phyloP scores from a whole-genome alignment of 257 asterid genomes.

The Solanum sejunctum region DNA sequence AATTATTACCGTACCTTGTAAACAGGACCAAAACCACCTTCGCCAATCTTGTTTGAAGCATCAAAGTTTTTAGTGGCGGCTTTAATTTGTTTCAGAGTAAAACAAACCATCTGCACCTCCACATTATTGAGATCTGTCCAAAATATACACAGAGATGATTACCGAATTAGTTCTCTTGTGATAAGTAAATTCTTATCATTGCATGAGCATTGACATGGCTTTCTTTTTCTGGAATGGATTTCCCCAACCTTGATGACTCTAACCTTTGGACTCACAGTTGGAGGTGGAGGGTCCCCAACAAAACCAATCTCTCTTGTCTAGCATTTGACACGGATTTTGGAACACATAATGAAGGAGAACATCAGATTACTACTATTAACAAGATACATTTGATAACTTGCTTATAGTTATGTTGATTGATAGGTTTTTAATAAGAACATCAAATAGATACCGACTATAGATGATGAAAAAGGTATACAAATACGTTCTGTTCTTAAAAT shows the following conservation, averaged over 20 bases:
- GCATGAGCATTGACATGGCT: background rate
- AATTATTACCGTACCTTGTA: conserved; percentile 43
- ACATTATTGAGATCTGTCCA: conserved; percentile 52
- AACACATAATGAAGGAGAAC: background rate
- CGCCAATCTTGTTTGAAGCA: conserved; percentile 64
- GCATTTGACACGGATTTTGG: background rate
- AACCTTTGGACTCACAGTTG: background rate
- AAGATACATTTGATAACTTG: background rate
- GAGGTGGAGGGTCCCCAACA: background rate
- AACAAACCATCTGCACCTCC: conserved; percentile 54
- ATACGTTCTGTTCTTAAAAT: background rate
- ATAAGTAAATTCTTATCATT: background rate
- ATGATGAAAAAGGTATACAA: background rate
- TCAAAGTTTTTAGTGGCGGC: conserved; percentile 74
- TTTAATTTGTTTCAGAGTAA: conserved; percentile 65
- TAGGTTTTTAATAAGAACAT: background rate
- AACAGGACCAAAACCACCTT: conserved; percentile 97
- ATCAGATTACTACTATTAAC: background rate
- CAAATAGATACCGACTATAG: background rate
- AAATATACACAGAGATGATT: background rate
- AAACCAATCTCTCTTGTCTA: background rate
- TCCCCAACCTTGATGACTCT: background rate
- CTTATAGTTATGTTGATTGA: background rate
- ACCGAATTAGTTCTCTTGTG: background rate
- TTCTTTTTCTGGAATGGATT: background rate